Evolutionary conservation across 306 rosid genomes (phyloP), one percentile per base, ranked within the genome.

Genomic region (Malus fusca): DNA sequence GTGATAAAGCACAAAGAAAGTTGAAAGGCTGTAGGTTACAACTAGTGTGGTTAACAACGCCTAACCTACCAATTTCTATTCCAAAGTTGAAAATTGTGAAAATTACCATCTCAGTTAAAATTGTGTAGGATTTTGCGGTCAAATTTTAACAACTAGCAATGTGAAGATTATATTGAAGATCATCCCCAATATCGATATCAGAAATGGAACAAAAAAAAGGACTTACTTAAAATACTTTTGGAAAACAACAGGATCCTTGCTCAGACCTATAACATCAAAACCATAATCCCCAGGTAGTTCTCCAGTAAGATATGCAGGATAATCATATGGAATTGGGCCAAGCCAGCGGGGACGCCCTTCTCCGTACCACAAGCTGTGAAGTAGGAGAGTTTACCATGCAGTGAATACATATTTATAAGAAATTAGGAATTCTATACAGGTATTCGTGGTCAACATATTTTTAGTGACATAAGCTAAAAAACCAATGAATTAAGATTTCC

Each of bases 271-370:
- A 86, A 90, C 76, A 83, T 93, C 97, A 74, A 93, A 93, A 75
- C 97, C 96, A 31, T 91, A 93, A 83, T 93, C 98, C 51, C 98
- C 98, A 8, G 98, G 97, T 28, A 93, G 75, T 72, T 90, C 94
- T 68, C 98, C 98, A 60, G 79, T 85, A 69, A 93, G 96, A 88
- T 91, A 76, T 37, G 85, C 80, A 18, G 98, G 98, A 83, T 91
- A 93, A 26, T 85, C 88, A 75, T 86, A 91, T 28, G 91, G 90
- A 74, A 93, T 84, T 60, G 98, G 97, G 82, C 98, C 98, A 65
- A 94, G 98, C 98, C 97, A 94, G 48, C 85, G 90, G 61, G 97
- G 97, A 48, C 98, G 87, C 60, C 73, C 89, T 77, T 87, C 87
- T 78, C 98, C 98, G 78, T 94, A 91, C 98, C 98, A 94, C 71